These are phyloP conservation scores for Penicillium roqueforti DNA, from an alignment of 495 filamentous ascomycete genomes.

Conservation along the genomic window DNA sequence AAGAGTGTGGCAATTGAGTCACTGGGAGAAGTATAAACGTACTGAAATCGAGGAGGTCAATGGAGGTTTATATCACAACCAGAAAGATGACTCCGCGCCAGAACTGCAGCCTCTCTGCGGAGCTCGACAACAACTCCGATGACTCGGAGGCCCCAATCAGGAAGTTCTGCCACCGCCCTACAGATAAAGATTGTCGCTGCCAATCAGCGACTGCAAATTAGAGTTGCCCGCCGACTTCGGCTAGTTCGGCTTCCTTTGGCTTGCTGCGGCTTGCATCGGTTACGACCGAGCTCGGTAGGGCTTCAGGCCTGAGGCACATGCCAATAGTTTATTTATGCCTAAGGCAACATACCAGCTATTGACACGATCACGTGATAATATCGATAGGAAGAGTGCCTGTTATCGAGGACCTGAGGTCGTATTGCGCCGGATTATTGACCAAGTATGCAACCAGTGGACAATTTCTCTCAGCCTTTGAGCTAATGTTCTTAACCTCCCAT, in stretches of 20 bases:
- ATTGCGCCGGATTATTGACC: background rate
- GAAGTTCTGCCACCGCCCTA: conserved; percentile 19
- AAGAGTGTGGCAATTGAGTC: conserved; percentile 8
- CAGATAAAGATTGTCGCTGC: conserved; percentile 7
- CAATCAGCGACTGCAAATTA: conserved; percentile 13
- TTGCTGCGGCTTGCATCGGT: background rate
- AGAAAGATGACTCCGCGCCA: conserved; percentile 24
- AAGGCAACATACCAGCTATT: background rate
- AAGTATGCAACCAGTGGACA: background rate
- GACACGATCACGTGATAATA: background rate
- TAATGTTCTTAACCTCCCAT: background rate
- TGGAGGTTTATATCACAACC: conserved; percentile 21
- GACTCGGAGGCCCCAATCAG: conserved; percentile 4
- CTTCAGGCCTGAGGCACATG: too few relatives aligned
- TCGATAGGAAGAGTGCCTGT: background rate
- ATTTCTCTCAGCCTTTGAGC: background rate
- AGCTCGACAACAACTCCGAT: conserved; percentile 33
- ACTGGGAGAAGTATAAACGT: conserved; percentile 5
- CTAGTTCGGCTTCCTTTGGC: background rate
- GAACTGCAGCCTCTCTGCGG: conserved; percentile 24
- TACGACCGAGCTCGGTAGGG: background rate
- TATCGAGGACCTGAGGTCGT: background rate
- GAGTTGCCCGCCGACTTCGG: conserved; percentile 22
- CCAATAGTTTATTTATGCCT: background rate
- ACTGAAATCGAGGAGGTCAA: conserved; percentile 7